Conservation (phyloP, 768 basidiomycete species). For the Serpula lacrymans region DNA sequence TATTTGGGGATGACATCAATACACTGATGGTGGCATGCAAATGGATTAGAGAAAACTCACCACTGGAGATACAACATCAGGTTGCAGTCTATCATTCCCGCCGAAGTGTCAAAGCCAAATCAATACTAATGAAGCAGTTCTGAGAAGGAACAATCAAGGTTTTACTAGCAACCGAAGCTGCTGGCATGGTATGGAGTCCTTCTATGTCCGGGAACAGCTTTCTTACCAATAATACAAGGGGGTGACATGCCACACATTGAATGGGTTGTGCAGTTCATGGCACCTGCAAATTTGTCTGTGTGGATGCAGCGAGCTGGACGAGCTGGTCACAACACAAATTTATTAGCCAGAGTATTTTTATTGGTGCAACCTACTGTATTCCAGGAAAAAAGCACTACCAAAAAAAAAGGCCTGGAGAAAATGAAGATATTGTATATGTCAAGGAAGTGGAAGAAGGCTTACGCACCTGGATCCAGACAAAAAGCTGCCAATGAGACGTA, state of each 20-base stretch:
- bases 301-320: slow-evolving; percentile 33
- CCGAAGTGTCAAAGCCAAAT: neutral
- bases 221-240: slow-evolving; percentile 17
- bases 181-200: slow-evolving; percentile 31
- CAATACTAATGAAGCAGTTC: slow-evolving; percentile 20
- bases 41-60: slow-evolving; percentile 1
- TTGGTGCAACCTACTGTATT: slow-evolving; percentile 27
- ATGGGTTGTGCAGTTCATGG: slow-evolving; percentile 32
- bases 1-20: slow-evolving; percentile 5
- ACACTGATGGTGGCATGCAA: neutral
- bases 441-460: slow-evolving; percentile 31
- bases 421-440: slow-evolving; percentile 12
- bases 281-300: slow-evolving; percentile 25
- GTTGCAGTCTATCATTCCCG: neutral
- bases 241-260: slow-evolving; percentile 33
- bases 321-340: slow-evolving; percentile 17
- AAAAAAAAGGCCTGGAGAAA: slow-evolving; percentile 2
- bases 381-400: slow-evolving; percentile 15
- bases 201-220: neutral
- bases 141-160: slow-evolving; percentile 18
- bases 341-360: slow-evolving; percentile 25
- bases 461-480: slow-evolving; percentile 23
- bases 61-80: neutral
- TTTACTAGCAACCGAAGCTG: slow-evolving; percentile 32
- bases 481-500: slow-evolving; percentile 23